These are phyloP conservation scores for Dendrostoma leiphaemia DNA, from an alignment of 2,329 filamentous ascomycete genomes.

Conservation along the genomic window DNA sequence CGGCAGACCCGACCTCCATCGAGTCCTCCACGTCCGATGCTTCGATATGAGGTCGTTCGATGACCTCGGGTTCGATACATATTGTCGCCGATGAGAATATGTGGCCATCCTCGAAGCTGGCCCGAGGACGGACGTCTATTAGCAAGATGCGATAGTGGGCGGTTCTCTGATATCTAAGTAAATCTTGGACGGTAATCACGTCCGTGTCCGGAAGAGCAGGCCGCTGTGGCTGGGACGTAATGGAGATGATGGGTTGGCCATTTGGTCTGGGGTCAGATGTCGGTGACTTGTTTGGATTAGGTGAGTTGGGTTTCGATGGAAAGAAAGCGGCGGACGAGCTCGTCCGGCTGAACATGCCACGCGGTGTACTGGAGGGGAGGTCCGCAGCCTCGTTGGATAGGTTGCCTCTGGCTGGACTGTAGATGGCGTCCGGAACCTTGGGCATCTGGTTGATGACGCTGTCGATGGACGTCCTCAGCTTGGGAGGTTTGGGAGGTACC, in stretches of 20 bases:
- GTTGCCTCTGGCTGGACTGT: conserved; percentile 73
- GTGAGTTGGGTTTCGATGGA: conserved; percentile 12
- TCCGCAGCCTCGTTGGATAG: conserved; percentile 63
- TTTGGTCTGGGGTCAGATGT: neutral
- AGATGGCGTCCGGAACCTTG: conserved; percentile 71
- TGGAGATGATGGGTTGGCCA: conserved; percentile 25
- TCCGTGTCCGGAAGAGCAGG: conserved; percentile 54
- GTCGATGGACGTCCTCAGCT: conserved; percentile 13
- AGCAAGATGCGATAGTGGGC: conserved; percentile 66
- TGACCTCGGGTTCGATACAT: conserved; percentile 80
- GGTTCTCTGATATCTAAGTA: conserved; percentile 67
- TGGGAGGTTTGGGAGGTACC: neutral
- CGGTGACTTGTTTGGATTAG: conserved; percentile 21
- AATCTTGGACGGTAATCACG: conserved; percentile 64
- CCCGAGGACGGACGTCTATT: conserved; percentile 80
- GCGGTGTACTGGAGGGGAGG: conserved; percentile 62
- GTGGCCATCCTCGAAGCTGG: conserved; percentile 84
- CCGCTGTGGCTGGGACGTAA: conserved; percentile 31
- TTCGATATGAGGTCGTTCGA: conserved; percentile 65
- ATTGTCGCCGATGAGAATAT: conserved; percentile 82
- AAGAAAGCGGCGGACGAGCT: conserved; percentile 46
- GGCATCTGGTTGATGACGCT: conserved; percentile 56
- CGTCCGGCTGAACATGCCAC: conserved; percentile 61
- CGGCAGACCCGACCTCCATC: conserved; percentile 67
- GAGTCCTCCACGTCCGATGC: conserved; percentile 63